Percentiles rank a stretch among this genome's conserved stretches.
These are phyloP conservation scores for Populus davidiana DNA, from an alignment of 345 rosid genomes.

Conservation along the genomic window DNA sequence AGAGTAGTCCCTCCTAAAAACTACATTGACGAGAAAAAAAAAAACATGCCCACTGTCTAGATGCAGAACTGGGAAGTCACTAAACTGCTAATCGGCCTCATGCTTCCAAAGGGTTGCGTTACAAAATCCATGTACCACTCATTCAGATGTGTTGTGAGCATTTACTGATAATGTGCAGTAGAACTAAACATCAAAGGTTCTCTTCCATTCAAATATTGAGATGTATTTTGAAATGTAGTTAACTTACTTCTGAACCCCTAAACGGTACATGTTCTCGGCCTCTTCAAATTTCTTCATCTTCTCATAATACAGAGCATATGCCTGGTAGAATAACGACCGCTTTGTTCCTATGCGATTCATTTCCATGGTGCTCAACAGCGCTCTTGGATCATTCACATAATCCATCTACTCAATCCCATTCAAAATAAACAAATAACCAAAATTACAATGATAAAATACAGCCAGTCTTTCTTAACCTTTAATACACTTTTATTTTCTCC, in stretches of 20 bases:
- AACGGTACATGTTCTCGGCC: conserved; percentile 83
- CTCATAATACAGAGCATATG: conserved; percentile 85
- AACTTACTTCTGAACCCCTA: conserved; percentile 79
- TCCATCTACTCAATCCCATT: conserved; percentile 66
- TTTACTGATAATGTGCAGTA: not conserved
- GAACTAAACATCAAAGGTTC: not conserved
- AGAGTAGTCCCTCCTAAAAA: not conserved
- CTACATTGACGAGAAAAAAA: not conserved
- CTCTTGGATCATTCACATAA: conserved; percentile 76
- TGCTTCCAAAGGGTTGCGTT: not conserved
- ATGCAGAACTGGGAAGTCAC: not conserved
- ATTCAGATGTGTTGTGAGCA: not conserved
- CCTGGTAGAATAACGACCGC: conserved; percentile 76
- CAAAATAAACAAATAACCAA: conserved; percentile 2
- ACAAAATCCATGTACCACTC: not conserved
- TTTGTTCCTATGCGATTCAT: conserved; percentile 62
- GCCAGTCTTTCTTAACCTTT: not conserved
- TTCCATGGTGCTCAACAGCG: conserved; percentile 71
- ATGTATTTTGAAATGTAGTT: not conserved
- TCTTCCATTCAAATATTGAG: not conserved
- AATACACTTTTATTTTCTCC: not conserved
- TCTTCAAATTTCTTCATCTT: conserved; percentile 76
- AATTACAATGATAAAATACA: not conserved
- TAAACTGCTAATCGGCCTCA: not conserved
- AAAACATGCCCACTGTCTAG: not conserved